A percentile compares a stretch with the other conserved stretches of the same genome.
These are phyloP conservation scores for Aspergillus bombycis DNA, from an alignment of 2,329 filamentous ascomycete genomes.

Conservation along the genomic window DNA sequence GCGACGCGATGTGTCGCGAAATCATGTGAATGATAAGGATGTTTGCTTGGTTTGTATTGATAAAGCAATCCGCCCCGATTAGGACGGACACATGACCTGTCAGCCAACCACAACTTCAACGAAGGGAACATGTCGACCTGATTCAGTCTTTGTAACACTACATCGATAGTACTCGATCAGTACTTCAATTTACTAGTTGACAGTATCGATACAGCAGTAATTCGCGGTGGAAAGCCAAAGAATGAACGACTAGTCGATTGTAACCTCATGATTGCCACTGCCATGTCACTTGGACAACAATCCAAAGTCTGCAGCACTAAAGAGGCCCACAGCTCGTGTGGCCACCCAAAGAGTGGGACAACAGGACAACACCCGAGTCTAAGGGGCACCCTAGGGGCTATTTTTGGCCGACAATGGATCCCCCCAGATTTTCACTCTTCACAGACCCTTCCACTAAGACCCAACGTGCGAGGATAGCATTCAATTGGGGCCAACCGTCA, in stretches of 20 bases:
- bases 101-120: neutral
- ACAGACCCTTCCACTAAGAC: neutral
- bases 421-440: constrained; percentile 11
- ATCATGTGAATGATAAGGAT: constrained; percentile 17
- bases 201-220: neutral
- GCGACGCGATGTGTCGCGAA: constrained; percentile 21
- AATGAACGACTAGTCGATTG: neutral
- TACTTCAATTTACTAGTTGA: neutral
- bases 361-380: neutral
- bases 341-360: neutral
- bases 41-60: neutral
- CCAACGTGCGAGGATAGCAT: neutral
- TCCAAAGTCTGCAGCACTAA: neutral
- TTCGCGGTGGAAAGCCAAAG: neutral
- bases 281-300: constrained; percentile 1
- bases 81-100: neutral
- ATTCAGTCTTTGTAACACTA: no score
- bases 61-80: neutral
- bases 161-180: no score
- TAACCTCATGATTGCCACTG: constrained; percentile 5
- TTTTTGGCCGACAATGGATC: constrained; percentile 9
- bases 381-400: constrained; percentile 1
- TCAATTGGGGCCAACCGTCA: neutral
- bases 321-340: neutral
- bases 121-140: no score